Evolutionary conservation across 805 yeast species (phyloP), one percentile per base, ranked within the genome.

Genomic region (Kodamaea kaohsiungensis): DNA sequence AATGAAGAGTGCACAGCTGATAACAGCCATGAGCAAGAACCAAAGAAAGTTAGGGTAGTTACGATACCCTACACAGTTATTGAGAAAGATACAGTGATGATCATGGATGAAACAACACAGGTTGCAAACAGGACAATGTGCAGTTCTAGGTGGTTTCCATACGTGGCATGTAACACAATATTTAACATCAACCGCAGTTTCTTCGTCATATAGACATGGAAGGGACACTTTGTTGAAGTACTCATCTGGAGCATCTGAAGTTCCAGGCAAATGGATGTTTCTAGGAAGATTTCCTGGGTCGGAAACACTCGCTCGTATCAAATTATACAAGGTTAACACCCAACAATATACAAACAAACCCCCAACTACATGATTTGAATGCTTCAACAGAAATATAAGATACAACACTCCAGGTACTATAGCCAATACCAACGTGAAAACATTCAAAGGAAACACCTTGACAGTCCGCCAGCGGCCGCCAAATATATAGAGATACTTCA

Each of bases 251-350:
- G 54, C 38, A 17, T 35, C 30, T 10, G 48, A 50, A 22, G 43
- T 48, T 8, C 33, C 53, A 80, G 79, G 33, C 12, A 84, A 19
- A 61, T 89, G 95, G 3, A 86, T 66, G 66, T 87, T 87, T 55
- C 85, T 70, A 0, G 96, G 92, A 9, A 87, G 62, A 3, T 79
- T 67, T 0, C 96, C 96, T 0, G 96, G 89, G 60, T 89, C 96
- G 9, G 79, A 67, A 1, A 82, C 71, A 0, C 88, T 76, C 0
- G 87, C 85, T 53, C 69, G 77, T 7, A 85, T 53, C 56, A 84
- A 83, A 50, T 83, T 78, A 2, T 66, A 48, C 0, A 82, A n/a
- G 1, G 82, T 64, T 42, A 83, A 61, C 3, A 75, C 47, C 88
- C 88, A 86, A 39, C 81, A 63, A 61, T 89, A 89, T 16, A 79